These are phyloP conservation scores for Allantophomopsis cytisporea DNA, from an alignment of 2,329 filamentous ascomycete species.

Conservation along the genomic window DNA sequence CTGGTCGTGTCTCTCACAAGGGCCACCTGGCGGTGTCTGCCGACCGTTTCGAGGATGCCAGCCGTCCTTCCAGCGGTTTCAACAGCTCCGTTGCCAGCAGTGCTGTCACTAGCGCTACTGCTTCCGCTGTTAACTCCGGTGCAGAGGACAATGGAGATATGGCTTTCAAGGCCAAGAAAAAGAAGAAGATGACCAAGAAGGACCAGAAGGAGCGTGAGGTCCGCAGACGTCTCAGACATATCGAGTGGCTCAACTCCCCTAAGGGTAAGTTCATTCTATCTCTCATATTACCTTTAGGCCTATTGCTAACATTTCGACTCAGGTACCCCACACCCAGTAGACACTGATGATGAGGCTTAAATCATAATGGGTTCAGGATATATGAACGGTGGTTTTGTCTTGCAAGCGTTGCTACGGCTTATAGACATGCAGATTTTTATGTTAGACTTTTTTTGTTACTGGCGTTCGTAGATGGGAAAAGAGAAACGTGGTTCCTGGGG, in stretches of 20 bases:
- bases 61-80: conserved; percentile 47
- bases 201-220: conserved; percentile 90
- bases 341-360: conserved; percentile 1
- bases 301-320: neutral
- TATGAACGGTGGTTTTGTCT: too few species aligned
- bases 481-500: too few species aligned
- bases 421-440: too few species aligned
- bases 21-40: conserved; percentile 60
- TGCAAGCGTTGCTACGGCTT: too few species aligned
- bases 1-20: conserved; percentile 76
- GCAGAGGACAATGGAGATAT: conserved; percentile 66
- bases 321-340: neutral
- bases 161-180: conserved; percentile 83
- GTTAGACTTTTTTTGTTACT: too few species aligned
- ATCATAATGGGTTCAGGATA: too few species aligned
- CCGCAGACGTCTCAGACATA: conserved; percentile 73
- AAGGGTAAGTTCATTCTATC: neutral
- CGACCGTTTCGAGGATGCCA: conserved; percentile 78
- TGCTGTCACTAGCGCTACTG: conserved; percentile 38
- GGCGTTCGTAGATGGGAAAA: too few species aligned
- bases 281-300: neutral
- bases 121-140: conserved; percentile 65
- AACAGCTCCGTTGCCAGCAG: conserved; percentile 45
- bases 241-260: conserved; percentile 40
- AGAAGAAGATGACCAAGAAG: conserved; percentile 98